Conservation (phyloP, 768 basidiomycete genomes). For the Mycena indigotica region DNA sequence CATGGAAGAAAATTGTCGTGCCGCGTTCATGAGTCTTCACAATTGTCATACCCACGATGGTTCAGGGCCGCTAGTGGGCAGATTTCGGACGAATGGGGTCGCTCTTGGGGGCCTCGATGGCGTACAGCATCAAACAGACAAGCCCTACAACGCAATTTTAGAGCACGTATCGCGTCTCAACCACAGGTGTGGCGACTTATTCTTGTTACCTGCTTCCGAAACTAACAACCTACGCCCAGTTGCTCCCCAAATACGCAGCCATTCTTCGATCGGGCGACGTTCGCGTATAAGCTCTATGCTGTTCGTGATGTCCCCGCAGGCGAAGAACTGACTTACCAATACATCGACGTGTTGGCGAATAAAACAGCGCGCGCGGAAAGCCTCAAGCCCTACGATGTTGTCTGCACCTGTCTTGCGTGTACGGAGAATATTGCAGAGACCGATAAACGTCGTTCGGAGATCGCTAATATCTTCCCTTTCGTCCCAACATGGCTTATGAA, state of each 20-base stretch:
- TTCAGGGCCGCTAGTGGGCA: slow-evolving; percentile 31
- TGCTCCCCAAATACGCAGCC: slow-evolving; percentile 25
- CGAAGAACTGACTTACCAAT: slow-evolving; percentile 36
- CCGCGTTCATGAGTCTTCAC: slow-evolving; percentile 27
- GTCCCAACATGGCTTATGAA: neutral
- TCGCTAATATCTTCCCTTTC: neutral
- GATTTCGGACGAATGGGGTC: slow-evolving; percentile 30
- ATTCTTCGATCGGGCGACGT: slow-evolving; percentile 29
- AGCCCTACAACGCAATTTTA: slow-evolving; percentile 17
- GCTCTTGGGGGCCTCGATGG: slow-evolving; percentile 2
- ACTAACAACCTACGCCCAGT: slow-evolving; percentile 17
- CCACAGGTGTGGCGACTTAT: slow-evolving; percentile 24
- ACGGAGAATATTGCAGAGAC: neutral
- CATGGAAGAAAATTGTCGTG: slow-evolving; percentile 24
- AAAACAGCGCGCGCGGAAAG: slow-evolving; percentile 23
- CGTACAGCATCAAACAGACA: neutral
- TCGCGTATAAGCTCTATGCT: slow-evolving; percentile 19
- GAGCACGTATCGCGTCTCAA: slow-evolving; percentile 29
- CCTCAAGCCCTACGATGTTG: slow-evolving; percentile 15
- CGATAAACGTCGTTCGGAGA: neutral
- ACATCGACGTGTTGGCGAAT: slow-evolving; percentile 23
- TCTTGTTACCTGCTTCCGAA: neutral
- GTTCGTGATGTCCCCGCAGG: slow-evolving; percentile 30
- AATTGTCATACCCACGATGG: slow-evolving; percentile 33
- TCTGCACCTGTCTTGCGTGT: neutral